Base-by-base conservation (phyloP, 768 basidiomycete species). In the Phlebiopsis flavidoalba region DNA sequence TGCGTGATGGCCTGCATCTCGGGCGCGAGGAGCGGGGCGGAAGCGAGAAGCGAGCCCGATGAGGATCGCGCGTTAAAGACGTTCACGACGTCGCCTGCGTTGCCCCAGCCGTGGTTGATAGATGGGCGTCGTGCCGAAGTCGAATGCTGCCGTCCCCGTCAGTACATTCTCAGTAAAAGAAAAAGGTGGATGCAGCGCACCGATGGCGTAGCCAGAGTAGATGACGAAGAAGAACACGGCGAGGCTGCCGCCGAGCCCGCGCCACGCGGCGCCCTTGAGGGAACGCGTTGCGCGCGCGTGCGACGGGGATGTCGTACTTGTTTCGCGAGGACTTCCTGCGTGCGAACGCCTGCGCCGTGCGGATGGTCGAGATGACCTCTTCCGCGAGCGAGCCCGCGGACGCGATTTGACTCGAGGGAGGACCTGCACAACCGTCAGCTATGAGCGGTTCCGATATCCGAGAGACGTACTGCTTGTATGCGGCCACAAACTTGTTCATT, bases 311-410 rank as follows among this genome's bases (percentile, higher is more conserved):
- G 63, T 67, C 91, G 82, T 71, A 96, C 98, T 19, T 91, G 72
- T 4, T 64, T 63, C 1, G 84, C 66, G 47, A 98, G 77, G 35
- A 79, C 79, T 6, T 70, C 75, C 73, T 94, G 91, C 0, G 86
- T 88, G 43, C 93, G 66, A 98, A 98, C 0, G 95, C 95, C 62
- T 96, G 91, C 2, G 91, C 85, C 0, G 93, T 95, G 19, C 95
- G 87, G 62, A 98, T 77, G 48, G 90, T 89, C 0, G 91, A 89
- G 61, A 98, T 91, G 64, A 93, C 93, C 71, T 97, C 95, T 73
- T 98, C 95, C 0, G 94, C 95, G 15, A 97, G 69, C 10, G 83
- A 87, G 40, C 94, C 94, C n/a, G 87, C 86, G 11, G 85, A 82
- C 3, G 93, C 93, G 24, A 94, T 80, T n/a, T 56, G 87, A 78